phyloP scores from a whole-genome alignment of 768 basidiomycete species.

The Exsudoporus frostii region DNA sequence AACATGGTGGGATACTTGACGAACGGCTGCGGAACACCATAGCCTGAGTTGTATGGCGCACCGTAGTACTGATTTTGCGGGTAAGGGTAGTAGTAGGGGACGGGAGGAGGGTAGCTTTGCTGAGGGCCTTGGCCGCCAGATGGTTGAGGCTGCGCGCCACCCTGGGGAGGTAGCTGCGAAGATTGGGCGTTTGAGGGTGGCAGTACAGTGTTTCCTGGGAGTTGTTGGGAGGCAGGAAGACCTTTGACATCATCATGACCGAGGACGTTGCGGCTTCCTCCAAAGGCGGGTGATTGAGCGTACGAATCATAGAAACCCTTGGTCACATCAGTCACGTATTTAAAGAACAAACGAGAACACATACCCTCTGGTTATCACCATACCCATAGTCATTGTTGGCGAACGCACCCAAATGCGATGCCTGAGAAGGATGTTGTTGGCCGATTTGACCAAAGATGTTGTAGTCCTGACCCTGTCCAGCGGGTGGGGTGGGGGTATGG shows the following conservation, averaged over 20 bases:
- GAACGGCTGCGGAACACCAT: constrained; percentile 61
- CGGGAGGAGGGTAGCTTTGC: constrained; percentile 62
- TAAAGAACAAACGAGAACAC: constrained; percentile 20
- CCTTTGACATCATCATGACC: constrained; percentile 78
- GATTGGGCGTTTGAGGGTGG: constrained; percentile 53
- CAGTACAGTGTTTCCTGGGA: constrained; percentile 46
- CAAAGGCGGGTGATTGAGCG: constrained; percentile 59
- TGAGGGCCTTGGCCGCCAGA: constrained; percentile 61
- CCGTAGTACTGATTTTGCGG: constrained; percentile 78
- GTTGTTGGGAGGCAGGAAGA: constrained; percentile 56
- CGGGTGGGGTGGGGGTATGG: constrained; percentile 76
- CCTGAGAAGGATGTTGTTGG: constrained; percentile 53
- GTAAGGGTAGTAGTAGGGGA: constrained; percentile 62
- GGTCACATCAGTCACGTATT: constrained; percentile 15
- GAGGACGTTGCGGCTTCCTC: constrained; percentile 54
- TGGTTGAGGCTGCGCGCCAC: constrained; percentile 53
- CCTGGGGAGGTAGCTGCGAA: constrained; percentile 50
- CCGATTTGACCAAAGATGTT: constrained; percentile 65
- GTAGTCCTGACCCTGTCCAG: constrained; percentile 56
- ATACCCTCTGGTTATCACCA: constrained; percentile 61
- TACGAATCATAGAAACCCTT: constrained; percentile 81
- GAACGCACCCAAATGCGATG: constrained; percentile 51
- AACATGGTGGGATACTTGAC: constrained; percentile 79
- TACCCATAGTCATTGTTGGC: constrained; percentile 66
- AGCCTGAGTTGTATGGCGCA: constrained; percentile 59